Evolutionary conservation across 495 filamentous ascomycete genomes (phyloP), one percentile per base, ranked within the genome.

Genomic region (Cercophora sp.): DNA sequence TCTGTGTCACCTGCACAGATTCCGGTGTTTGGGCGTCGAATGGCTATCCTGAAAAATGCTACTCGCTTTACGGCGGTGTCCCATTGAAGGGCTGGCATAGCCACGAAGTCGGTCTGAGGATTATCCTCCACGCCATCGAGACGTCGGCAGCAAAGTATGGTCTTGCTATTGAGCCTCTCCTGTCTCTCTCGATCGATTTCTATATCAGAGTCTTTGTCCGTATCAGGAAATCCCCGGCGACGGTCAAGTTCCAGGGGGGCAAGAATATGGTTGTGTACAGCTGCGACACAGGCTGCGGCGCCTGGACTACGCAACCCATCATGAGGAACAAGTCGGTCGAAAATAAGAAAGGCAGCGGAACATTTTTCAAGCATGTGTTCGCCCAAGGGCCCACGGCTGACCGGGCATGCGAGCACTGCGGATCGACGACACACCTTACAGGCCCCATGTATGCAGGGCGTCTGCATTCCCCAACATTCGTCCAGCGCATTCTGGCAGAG

Each of bases 1-100:
- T 99, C 5, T 96, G 91, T 66, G 85, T 97, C 16, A 99, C 93
- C 5, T 97, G 93, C 68, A 99, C 93, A 0, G 93, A 99, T 71
- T 88, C 91, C 5, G 88, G 84, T 10, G 87, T 97, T 11, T 97
- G 88, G 79, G 93, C 93, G 0, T 97, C 93, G 0, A 85, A 84
- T 35, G 89, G 91, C 22, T 97, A 96, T 62, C 82, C 85, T 0
- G 93, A 99, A 64, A 99, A 99, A 70, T 81, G 87, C 11, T 97
- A 84, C 63, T 80, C 92, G 0, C 76, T 95, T 16, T 99, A 99
- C 61, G 93, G 94, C 9, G 93, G 93, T 15, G 67, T 88, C 11
- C 89, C 94, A 0, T 68, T 89, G 24, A 96, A 93, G 68, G 90
- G 89, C 2, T 68, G 76, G 25, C 85, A 87, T 60, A 89, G 82